Percentiles rank a stretch among this genome's conserved stretches.
phyloP scores from a whole-genome alignment of 257 asterid genomes.

The Avicennia marina region DNA sequence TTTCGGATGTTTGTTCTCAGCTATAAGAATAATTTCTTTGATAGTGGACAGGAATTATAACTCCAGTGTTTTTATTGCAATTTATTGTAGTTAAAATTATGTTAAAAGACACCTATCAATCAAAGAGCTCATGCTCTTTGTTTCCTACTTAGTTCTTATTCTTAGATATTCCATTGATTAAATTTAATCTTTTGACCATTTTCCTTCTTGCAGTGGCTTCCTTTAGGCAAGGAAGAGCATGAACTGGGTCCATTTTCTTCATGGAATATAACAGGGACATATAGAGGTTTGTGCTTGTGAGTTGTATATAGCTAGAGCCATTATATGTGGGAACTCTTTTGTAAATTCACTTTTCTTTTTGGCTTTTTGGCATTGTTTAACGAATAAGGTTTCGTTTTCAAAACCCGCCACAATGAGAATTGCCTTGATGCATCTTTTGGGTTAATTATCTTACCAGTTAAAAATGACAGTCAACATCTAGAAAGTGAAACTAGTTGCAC shows the following conservation, averaged over 20 bases:
- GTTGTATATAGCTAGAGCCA: too few species aligned
- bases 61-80: not conserved
- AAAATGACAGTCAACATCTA: too few species aligned
- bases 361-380: not conserved
- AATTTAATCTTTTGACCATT: slow-evolving; percentile 15
- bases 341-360: not conserved
- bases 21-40: slow-evolving; percentile 3
- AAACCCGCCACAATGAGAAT: slow-evolving; percentile 6
- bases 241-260: slow-evolving; percentile 86
- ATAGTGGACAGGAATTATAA: not conserved
- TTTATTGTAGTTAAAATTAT: slow-evolving; percentile 4
- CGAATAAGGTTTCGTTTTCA: not conserved
- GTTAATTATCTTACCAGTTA: slow-evolving; percentile 2
- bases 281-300: slow-evolving; percentile 85
- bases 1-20: slow-evolving; percentile 1
- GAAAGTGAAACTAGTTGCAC: not conserved
- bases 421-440: not conserved
- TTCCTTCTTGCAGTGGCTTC: slow-evolving; percentile 77
- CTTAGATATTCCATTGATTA: not conserved
- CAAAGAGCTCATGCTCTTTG: not conserved
- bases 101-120: not conserved
- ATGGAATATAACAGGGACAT: slow-evolving; percentile 95
- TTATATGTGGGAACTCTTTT: too few species aligned
- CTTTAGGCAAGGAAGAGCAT: slow-evolving; percentile 62
- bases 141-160: not conserved